phyloP scores from a whole-genome alignment of 2,329 filamentous ascomycete species.

The Pestalotiopsis sp. region DNA sequence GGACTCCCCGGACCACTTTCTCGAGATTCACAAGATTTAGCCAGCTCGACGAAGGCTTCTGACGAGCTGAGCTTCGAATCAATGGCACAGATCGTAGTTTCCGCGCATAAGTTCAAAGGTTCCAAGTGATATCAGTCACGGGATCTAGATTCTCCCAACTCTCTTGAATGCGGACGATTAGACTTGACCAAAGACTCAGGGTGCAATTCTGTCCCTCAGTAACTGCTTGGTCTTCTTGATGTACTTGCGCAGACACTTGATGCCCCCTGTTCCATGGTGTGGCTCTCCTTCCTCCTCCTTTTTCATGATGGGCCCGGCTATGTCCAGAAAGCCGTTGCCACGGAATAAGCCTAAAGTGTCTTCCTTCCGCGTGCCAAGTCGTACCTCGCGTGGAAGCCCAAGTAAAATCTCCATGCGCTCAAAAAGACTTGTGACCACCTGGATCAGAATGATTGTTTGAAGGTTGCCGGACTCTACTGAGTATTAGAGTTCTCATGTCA shows the following conservation, averaged over 20 bases:
- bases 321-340: neutral
- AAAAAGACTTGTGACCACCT: neutral
- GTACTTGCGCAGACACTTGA: neutral
- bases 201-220: neutral
- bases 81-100: no score
- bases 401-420: neutral
- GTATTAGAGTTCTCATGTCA: neutral
- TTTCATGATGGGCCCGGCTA: neutral
- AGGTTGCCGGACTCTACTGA: conserved; percentile 2
- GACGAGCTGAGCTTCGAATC: no score
- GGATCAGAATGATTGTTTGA: conserved; percentile 4
- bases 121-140: no score
- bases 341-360: neutral
- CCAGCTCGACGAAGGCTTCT: no score
- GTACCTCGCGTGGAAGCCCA: neutral
- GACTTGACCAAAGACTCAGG: no score
- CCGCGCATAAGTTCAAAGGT: no score
- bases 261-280: neutral
- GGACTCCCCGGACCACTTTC: no score
- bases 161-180: no score
- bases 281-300: neutral
- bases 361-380: neutral
- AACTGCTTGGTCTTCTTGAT: neutral
- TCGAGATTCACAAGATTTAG: no score
- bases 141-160: no score